Conservation (phyloP, 2,329 filamentous ascomycete species). For the Claviceps citrina region DNA sequence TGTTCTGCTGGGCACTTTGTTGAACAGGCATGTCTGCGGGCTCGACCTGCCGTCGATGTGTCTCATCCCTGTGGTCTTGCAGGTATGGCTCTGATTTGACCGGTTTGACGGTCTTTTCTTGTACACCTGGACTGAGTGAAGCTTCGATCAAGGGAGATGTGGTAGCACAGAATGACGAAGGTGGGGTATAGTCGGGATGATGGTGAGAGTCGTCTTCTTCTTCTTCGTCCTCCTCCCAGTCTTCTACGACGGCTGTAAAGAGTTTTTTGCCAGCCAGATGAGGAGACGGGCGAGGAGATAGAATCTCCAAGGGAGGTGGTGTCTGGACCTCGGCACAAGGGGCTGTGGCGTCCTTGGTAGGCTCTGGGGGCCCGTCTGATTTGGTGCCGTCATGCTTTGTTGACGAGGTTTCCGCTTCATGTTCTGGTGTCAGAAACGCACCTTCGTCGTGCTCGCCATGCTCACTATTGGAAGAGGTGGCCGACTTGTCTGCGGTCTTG, state of each 20-base stretch:
- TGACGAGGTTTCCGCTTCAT: not conserved
- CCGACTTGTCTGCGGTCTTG: not conserved
- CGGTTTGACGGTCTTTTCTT: conserved; percentile 1
- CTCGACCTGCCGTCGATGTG: conserved; percentile 2
- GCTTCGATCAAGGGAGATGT: conserved; percentile 1
- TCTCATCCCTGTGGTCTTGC: not conserved
- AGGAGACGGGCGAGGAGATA: conserved; percentile 3
- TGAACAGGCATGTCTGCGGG: conserved; percentile 5
- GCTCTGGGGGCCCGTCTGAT: not conserved
- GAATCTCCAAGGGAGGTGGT: not conserved
- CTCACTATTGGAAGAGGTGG: not conserved
- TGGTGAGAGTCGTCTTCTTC: conserved; percentile 4
- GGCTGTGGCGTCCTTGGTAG: not conserved
- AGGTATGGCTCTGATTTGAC: not conserved
- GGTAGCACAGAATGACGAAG: conserved; percentile 3
- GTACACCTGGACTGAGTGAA: not conserved
- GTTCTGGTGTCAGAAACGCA: conserved; percentile 1
- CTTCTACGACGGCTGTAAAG: conserved; percentile 6
- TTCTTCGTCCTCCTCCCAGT: conserved; percentile 5
- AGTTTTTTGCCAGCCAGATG: not conserved
- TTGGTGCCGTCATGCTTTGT: not conserved
- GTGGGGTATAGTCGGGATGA: conserved; percentile 1
- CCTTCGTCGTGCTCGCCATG: conserved; percentile 1
- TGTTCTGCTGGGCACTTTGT: conserved; percentile 1
- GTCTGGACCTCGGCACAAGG: not conserved